These are phyloP conservation scores for Cladorrhinum samala DNA, from an alignment of 495 filamentous ascomycete genomes.

Conservation along the genomic window DNA sequence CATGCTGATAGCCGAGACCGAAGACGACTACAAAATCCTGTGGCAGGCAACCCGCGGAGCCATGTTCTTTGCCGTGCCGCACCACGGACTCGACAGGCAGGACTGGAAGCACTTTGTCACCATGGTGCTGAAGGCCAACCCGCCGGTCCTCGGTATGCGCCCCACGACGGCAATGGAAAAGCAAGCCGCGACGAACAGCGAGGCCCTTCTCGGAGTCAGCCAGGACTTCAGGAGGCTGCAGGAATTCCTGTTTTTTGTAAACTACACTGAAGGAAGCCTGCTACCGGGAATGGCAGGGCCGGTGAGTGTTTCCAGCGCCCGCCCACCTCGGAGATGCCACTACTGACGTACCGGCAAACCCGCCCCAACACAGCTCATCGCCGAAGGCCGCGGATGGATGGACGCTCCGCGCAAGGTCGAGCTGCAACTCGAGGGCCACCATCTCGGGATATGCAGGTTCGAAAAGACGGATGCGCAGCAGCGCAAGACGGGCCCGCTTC, in stretches of 20 bases:
- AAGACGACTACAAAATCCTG: background rate
- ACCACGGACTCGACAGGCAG: conserved; percentile 1
- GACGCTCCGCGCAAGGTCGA: background rate
- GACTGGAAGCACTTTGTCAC: conserved; percentile 6
- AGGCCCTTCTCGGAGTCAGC: background rate
- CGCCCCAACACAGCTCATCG: background rate
- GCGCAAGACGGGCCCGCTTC: background rate
- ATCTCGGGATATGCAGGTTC: conserved; percentile 13
- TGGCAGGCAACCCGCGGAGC: conserved; percentile 10
- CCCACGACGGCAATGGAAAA: conserved; percentile 7
- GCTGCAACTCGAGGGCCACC: conserved; percentile 2
- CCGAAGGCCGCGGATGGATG: conserved; percentile 4
- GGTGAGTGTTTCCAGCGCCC: background rate
- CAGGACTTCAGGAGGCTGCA: conserved; percentile 11
- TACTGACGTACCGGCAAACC: background rate
- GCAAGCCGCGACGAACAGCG: background rate
- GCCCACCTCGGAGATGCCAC: no score
- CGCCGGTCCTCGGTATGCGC: background rate
- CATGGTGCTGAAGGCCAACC: background rate
- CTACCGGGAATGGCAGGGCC: conserved; percentile 1
- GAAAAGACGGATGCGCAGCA: background rate
- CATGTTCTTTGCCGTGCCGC: conserved; percentile 14
- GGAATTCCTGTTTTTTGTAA: conserved; percentile 4
- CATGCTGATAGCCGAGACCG: background rate
- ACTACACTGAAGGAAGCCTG: conserved; percentile 1